A percentile compares a stretch with the other conserved stretches of the same genome.
These are phyloP conservation scores for Xylaria grammica DNA, from an alignment of 495 filamentous ascomycete species.

Conservation along the genomic window DNA sequence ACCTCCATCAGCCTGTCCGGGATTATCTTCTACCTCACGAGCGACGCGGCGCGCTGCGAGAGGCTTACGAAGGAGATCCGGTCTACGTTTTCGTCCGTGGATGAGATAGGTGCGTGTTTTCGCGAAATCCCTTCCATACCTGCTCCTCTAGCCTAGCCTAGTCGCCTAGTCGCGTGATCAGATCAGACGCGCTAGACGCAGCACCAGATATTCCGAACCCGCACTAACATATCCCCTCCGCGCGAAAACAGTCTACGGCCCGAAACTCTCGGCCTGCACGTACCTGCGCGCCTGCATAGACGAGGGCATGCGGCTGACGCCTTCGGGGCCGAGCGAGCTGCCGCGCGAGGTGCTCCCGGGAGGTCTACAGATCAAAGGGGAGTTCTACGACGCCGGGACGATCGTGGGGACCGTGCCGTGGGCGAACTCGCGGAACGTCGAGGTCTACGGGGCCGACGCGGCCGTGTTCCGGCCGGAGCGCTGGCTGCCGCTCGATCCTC, in stretches of 20 bases:
- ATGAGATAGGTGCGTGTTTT: too few relatives aligned
- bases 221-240: too few relatives aligned
- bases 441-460: slow-evolving; percentile 51
- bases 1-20: slow-evolving; percentile 56
- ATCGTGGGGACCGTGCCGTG: slow-evolving; percentile 61
- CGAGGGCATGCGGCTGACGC: slow-evolving; percentile 66
- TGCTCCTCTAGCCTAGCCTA: too few relatives aligned
- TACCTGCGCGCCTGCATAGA: slow-evolving; percentile 70
- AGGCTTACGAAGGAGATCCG: slow-evolving; percentile 55
- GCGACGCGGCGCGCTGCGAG: slow-evolving; percentile 39
- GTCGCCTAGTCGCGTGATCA: too few relatives aligned
- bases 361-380: slow-evolving; percentile 56
- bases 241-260: slow-evolving; percentile 54
- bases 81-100: slow-evolving; percentile 43
- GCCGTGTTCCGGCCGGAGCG: slow-evolving; percentile 51
- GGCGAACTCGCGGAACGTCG: slow-evolving; percentile 55
- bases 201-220: too few relatives aligned
- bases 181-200: too few relatives aligned
- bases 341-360: slow-evolving; percentile 61
- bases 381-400: slow-evolving; percentile 56
- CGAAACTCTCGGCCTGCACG: slow-evolving; percentile 33
- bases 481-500: slow-evolving; percentile 42
- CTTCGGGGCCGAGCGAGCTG: slow-evolving; percentile 57
- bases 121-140: too few relatives aligned
- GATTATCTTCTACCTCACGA: slow-evolving; percentile 58